Evolutionary conservation across 1,284 basidiomycete genomes (phyloP), one percentile per base, ranked within the genome.

Genomic region (Rhizopogon parksii): DNA sequence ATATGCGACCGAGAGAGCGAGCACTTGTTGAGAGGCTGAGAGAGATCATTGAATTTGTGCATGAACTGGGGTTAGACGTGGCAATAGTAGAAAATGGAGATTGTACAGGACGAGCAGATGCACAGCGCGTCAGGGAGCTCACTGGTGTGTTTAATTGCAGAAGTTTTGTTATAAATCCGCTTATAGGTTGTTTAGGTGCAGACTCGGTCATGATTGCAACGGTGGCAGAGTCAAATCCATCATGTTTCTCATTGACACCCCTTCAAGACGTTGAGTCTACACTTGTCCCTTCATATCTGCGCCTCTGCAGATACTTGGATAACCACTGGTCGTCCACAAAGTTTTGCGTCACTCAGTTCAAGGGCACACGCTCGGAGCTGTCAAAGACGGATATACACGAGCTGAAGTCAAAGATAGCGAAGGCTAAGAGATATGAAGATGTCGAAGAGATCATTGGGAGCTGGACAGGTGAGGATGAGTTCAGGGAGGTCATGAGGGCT

Each of bases 41-140:
- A 42, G 93, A 94, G 59, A 87, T 98, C 54, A 91, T 94, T 7
- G 79, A 90, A 5, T 87, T 86, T 60, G 88, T 91, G 32, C 76
- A 81, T 50, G 71, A 71, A 2, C 75, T 85, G 68, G 84, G 80
- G 0, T 80, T 76, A 58, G 85, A 82, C 12, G 77, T 97, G 19
- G 86, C 94, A 1, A 84, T 99, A 11, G 79, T 94, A 34, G 91
- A 91, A 69, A 99, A 99, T 67, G 96, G 96, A 0, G 95, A 99
- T 67, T 95, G 92, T 57, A 74, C 80, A 49, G 85, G 85, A 1
- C 86, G 78, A 65, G 77, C 85, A 53, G 93, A 95, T 61, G 88
- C 88, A 47, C 80, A 82, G 52, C 75, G 82, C 40, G 81, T 96
- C 53, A 80, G 86, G 53, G 72, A 77, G 51, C 68, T 82, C 12